Percentiles rank a stretch among this genome's conserved stretches.
Conservation (phyloP, 2,329 filamentous ascomycete genomes). For the Metarhizium anisopliae region DNA sequence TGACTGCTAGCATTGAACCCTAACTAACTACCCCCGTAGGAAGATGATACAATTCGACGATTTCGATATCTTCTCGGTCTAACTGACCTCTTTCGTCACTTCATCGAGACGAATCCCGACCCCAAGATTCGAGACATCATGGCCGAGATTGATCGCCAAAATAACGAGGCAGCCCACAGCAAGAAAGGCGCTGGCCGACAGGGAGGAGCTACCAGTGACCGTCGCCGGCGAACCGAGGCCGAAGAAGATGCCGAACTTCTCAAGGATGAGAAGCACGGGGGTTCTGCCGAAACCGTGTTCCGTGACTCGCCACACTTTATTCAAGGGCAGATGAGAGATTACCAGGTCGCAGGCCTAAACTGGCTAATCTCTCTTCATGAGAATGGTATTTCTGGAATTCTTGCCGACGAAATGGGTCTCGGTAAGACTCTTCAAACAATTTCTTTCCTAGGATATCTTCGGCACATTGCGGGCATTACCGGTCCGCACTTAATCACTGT, state of each 20-base stretch:
- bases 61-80: conserved; percentile 92
- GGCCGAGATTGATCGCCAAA: conserved; percentile 87
- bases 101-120: conserved; percentile 95
- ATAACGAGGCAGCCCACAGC: conserved; percentile 60
- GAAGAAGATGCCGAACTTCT: conserved; percentile 89
- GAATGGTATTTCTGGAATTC: conserved; percentile 95
- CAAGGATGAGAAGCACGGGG: conserved; percentile 82
- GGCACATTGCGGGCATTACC: conserved; percentile 80
- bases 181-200: conserved; percentile 72
- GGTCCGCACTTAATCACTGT: conserved; percentile 89
- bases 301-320: conserved; percentile 90
- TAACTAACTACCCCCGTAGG: conserved; percentile 38
- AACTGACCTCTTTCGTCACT: conserved; percentile 95
- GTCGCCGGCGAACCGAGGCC: conserved; percentile 84
- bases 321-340: conserved; percentile 85
- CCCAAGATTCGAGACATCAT: conserved; percentile 92
- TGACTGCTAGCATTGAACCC: background rate
- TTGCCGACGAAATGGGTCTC: conserved; percentile 97
- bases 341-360: conserved; percentile 90
- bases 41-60: conserved; percentile 88
- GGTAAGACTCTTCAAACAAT: conserved; percentile 98
- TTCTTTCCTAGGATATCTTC: conserved; percentile 87
- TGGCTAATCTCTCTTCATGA: conserved; percentile 97
- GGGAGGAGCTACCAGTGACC: conserved; percentile 71
- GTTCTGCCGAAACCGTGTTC: conserved; percentile 81